Evolutionary conservation across 163 green algal genomes (phyloP).

Genomic region (Smithsoniella earleae): DNA sequence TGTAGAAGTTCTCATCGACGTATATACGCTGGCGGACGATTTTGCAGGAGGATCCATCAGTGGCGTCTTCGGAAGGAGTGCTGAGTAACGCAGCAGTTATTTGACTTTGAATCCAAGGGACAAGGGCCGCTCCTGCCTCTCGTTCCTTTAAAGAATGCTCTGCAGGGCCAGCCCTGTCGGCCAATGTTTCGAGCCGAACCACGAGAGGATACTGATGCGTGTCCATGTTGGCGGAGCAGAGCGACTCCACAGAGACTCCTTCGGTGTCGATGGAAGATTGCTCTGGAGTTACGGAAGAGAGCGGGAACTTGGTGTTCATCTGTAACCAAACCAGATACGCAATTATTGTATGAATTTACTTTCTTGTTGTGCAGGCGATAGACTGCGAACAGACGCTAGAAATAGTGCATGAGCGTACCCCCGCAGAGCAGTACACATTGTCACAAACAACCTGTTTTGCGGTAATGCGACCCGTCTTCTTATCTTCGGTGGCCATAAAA

Average conservation of each 20-base stretch:
- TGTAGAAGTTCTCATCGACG: slow-evolving; percentile 1
- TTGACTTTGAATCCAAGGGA: background rate
- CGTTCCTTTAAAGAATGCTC: background rate
- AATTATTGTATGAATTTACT: no score
- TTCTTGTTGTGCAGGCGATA: no score
- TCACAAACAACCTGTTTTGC: background rate
- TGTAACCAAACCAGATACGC: no score
- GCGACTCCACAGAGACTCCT: background rate
- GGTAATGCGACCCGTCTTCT: slow-evolving; percentile 17
- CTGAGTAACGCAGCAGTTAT: background rate
- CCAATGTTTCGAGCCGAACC: slow-evolving; percentile 8
- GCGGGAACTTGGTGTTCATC: background rate
- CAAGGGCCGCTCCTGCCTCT: background rate
- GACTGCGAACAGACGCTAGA: no score
- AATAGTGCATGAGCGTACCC: background rate
- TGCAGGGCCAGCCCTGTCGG: background rate
- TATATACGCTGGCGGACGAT: background rate
- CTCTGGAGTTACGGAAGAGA: background rate
- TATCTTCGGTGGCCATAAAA: slow-evolving; percentile 3
- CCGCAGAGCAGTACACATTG: background rate
- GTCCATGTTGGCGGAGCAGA: background rate
- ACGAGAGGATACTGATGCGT: slow-evolving; percentile 7
- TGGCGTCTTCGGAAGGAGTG: background rate
- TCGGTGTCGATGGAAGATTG: background rate
- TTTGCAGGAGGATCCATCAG: slow-evolving; percentile 6